phyloP scores from a whole-genome alignment of 2,329 filamentous ascomycete species.

The Monilinia aucupariae region DNA sequence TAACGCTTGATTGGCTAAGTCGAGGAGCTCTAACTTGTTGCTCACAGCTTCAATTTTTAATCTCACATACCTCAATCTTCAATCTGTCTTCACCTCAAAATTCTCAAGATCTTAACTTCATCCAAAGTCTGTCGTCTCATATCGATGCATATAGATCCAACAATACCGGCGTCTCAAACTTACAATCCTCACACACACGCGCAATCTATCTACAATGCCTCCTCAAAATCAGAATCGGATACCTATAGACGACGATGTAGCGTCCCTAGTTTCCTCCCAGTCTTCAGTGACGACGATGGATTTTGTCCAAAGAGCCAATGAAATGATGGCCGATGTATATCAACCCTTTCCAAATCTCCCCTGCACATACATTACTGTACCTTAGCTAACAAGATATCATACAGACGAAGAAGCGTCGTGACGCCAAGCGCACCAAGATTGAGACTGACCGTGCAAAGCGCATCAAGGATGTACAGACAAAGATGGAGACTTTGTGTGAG shows the following conservation, averaged over 20 bases:
- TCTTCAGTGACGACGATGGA: not conserved
- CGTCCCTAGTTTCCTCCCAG: not conserved
- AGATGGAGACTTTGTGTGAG: constrained; percentile 27
- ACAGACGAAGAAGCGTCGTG: constrained; percentile 29
- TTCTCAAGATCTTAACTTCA: not conserved
- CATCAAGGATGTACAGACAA: constrained; percentile 26
- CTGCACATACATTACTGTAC: not conserved
- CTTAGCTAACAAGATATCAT: not conserved
- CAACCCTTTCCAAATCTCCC: too few species aligned
- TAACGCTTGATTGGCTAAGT: constrained; percentile 5
- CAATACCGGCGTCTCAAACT: not conserved
- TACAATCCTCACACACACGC: not conserved
- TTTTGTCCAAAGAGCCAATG: constrained; percentile 3
- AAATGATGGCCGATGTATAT: constrained; percentile 6
- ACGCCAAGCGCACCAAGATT: constrained; percentile 30
- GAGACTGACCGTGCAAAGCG: constrained; percentile 27
- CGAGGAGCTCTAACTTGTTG: not conserved
- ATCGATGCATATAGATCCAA: not conserved
- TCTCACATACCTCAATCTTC: not conserved
- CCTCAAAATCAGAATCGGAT: not conserved
- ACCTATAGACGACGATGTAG: not conserved
- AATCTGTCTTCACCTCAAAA: not conserved
- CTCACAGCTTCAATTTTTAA: not conserved
- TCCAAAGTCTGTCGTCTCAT: not conserved
- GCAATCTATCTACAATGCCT: not conserved